Conservation (phyloP, 768 basidiomycete genomes). For the Leccinum rimulosum region DNA sequence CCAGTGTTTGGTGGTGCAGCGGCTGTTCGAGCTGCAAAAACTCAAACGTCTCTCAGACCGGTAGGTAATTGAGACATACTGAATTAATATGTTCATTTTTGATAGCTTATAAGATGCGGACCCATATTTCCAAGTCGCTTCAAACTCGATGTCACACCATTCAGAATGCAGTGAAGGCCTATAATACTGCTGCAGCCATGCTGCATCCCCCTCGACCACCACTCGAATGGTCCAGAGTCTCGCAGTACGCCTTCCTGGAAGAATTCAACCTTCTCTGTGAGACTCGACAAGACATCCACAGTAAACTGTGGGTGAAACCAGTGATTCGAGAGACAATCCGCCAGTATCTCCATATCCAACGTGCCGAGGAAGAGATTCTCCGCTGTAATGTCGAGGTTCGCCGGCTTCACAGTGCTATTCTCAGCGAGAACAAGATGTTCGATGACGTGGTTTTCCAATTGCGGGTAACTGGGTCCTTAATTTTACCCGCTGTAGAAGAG, state of each 20-base stretch:
- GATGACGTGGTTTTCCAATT: too few relatives aligned
- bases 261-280: neutral
- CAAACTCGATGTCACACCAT: neutral
- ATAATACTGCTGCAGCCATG: neutral
- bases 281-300: neutral
- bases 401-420: too few relatives aligned
- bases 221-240: neutral
- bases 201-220: neutral
- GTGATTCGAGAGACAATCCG: neutral
- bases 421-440: too few relatives aligned
- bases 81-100: neutral
- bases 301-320: neutral
- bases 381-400: too few relatives aligned
- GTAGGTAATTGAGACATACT: neutral
- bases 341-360: neutral
- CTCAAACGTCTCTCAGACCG: neutral
- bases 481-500: too few relatives aligned
- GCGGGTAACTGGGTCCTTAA: too few relatives aligned
- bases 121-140: neutral
- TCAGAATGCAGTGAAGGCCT: neutral
- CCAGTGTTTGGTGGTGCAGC: neutral
- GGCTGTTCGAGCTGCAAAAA: neutral
- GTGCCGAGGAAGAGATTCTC: neutral
- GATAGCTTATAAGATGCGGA: neutral
- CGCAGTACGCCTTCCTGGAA: neutral